These are phyloP conservation scores for Phalaenopsis hybrid DNA, from an alignment of 116 monocot genomes.

Conservation along the genomic window DNA sequence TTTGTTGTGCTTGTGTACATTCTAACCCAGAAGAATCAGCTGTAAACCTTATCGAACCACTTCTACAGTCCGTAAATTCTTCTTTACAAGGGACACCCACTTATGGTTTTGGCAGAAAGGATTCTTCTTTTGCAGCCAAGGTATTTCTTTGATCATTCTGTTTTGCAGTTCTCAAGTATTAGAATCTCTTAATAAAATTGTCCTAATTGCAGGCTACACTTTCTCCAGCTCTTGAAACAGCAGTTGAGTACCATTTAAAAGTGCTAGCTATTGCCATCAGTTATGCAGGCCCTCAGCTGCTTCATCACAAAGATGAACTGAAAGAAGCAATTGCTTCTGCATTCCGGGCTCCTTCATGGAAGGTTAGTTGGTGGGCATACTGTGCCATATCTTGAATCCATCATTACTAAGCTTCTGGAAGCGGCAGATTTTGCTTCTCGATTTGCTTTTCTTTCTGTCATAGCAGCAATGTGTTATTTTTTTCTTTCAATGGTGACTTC, in stretches of 20 bases:
- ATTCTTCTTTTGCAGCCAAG: conserved; percentile 47
- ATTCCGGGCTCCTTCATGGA: conserved; percentile 96
- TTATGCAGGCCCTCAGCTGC: conserved; percentile 65
- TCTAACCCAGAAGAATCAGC: conserved; percentile 77
- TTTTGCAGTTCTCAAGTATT: neutral
- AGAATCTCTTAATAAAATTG: conserved; percentile 1
- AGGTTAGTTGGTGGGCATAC: conserved; percentile 39
- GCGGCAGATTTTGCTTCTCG: neutral
- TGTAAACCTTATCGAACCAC: conserved; percentile 62
- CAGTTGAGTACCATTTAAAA: conserved; percentile 73
- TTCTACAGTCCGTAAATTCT: conserved; percentile 49
- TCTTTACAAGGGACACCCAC: conserved; percentile 66
- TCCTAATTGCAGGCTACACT: conserved; percentile 48
- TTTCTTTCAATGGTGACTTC: neutral
- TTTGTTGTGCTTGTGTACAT: conserved; percentile 89
- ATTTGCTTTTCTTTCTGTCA: neutral
- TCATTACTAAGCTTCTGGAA: neutral
- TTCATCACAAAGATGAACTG: conserved; percentile 61
- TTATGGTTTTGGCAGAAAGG: conserved; percentile 39
- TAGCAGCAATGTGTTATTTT: neutral
- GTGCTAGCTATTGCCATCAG: conserved; percentile 64
- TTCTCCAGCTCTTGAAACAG: conserved; percentile 86
- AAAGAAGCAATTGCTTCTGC: conserved; percentile 74
- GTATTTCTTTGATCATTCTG: conserved; percentile 22
- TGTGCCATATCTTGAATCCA: neutral